Conservation (phyloP, 179 eudicot genomes). For the Dionaea muscipula region DNA sequence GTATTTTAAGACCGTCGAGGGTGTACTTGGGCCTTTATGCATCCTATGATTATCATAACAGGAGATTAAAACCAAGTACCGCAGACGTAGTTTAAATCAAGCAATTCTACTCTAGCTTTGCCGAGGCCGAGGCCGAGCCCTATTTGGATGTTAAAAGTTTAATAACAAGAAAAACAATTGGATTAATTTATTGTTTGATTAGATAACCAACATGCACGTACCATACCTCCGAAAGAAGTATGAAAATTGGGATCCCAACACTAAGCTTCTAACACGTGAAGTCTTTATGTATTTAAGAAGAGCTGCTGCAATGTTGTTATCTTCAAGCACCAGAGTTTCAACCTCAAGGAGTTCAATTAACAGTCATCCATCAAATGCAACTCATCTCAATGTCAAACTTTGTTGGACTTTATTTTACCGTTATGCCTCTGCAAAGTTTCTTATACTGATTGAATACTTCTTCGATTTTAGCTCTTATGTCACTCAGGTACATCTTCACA, state of each 20-base stretch:
- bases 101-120: too few species aligned
- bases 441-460: too few species aligned
- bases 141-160: too few species aligned
- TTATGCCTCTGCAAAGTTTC: too few species aligned
- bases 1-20: constrained; percentile 42
- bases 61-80: background rate
- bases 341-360: constrained; percentile 14
- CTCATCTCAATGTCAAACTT: too few species aligned
- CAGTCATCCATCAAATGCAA: too few species aligned
- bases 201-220: background rate
- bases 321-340: constrained; percentile 57
- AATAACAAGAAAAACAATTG: background rate
- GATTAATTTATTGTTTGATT: background rate
- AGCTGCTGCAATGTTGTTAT: constrained; percentile 44
- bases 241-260: constrained; percentile 52
- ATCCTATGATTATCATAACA: constrained; percentile 26
- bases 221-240: constrained; percentile 41
- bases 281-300: constrained; percentile 35
- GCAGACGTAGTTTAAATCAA: too few species aligned
- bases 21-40: constrained; percentile 36
- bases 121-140: too few species aligned
- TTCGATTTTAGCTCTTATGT: too few species aligned
- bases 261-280: constrained; percentile 41
- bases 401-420: too few species aligned
- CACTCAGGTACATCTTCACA: too few species aligned